phyloP scores from a whole-genome alignment of 1,139 yeast species.

The Suhomyces coccinellae region DNA sequence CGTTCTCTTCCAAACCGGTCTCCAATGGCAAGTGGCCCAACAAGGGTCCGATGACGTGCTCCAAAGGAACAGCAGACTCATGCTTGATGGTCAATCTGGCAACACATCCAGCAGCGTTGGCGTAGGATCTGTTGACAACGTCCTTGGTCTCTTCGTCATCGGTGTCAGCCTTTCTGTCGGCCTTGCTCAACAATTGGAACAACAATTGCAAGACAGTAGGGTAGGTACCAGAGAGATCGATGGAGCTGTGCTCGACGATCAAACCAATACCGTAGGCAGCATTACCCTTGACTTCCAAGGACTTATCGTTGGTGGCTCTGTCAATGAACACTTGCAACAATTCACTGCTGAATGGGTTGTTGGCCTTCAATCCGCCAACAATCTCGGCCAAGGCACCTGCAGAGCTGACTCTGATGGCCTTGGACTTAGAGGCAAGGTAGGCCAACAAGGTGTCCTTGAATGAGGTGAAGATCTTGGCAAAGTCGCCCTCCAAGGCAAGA shows the following conservation, averaged over 20 bases:
- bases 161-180: constrained; percentile 65
- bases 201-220: constrained; percentile 71
- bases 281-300: constrained; percentile 88
- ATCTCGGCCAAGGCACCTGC: constrained; percentile 93
- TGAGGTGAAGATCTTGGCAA: constrained; percentile 67
- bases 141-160: constrained; percentile 80
- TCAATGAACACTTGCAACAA: constrained; percentile 68
- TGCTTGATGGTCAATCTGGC: constrained; percentile 85
- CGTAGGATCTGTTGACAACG: constrained; percentile 78
- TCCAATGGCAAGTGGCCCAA: constrained; percentile 80
- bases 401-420: constrained; percentile 75
- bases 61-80: constrained; percentile 72
- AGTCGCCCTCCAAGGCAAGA: constrained; percentile 71
- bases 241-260: constrained; percentile 59
- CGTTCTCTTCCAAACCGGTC: constrained; percentile 89
- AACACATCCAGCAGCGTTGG: constrained; percentile 97
- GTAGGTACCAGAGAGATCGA: constrained; percentile 64
- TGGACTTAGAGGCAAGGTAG: constrained; percentile 64
- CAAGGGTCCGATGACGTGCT: constrained; percentile 75
- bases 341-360: constrained; percentile 68
- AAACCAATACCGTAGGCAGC: constrained; percentile 97
- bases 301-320: constrained; percentile 72
- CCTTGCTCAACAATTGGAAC: constrained; percentile 76
- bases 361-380: constrained; percentile 67
- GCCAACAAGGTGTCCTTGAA: constrained; percentile 68